phyloP scores from a whole-genome alignment of 331 rosid genomes.

The Malus hybrid region DNA sequence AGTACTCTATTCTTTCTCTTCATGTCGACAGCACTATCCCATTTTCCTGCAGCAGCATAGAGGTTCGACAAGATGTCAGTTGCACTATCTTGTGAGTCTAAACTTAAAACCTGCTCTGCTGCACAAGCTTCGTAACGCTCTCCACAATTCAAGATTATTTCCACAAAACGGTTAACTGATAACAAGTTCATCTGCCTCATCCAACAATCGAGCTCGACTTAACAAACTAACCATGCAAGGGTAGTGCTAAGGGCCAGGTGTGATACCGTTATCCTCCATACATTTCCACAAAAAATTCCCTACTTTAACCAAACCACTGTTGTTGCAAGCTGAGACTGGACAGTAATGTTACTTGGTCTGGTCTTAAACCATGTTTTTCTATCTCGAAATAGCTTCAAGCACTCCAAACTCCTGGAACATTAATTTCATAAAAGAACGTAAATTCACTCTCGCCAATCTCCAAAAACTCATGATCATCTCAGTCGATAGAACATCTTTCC shows the following conservation, averaged over 20 bases:
- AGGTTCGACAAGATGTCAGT: constrained; percentile 66
- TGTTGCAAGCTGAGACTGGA: no score
- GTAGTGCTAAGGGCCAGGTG: constrained; percentile 78
- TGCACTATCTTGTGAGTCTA: constrained; percentile 62
- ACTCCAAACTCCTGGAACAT: constrained; percentile 59
- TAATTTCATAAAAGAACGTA: constrained; percentile 30
- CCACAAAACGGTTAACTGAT: constrained; percentile 12
- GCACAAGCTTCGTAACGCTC: constrained; percentile 75
- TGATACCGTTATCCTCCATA: constrained; percentile 39
- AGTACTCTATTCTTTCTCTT: constrained; percentile 50
- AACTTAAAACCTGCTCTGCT: constrained; percentile 47
- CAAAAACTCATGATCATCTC: constrained; percentile 68
- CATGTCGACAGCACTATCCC: constrained; percentile 56
- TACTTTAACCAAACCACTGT: no score
- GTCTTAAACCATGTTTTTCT: constrained; percentile 38
- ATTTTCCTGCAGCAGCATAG: constrained; percentile 52
- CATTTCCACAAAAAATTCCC: no score
- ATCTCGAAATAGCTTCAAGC: constrained; percentile 47
- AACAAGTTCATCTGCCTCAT: constrained; percentile 48
- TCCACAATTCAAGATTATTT: constrained; percentile 50
- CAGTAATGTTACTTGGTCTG: constrained; percentile 34
- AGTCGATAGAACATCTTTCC: constrained; percentile 79
- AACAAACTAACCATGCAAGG: constrained; percentile 74
- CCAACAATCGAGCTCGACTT: constrained; percentile 8
- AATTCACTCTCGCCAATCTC: constrained; percentile 27